Evolutionary conservation across 345 rosid genomes (phyloP).

Genomic region (Lagerstroemia speciosa): DNA sequence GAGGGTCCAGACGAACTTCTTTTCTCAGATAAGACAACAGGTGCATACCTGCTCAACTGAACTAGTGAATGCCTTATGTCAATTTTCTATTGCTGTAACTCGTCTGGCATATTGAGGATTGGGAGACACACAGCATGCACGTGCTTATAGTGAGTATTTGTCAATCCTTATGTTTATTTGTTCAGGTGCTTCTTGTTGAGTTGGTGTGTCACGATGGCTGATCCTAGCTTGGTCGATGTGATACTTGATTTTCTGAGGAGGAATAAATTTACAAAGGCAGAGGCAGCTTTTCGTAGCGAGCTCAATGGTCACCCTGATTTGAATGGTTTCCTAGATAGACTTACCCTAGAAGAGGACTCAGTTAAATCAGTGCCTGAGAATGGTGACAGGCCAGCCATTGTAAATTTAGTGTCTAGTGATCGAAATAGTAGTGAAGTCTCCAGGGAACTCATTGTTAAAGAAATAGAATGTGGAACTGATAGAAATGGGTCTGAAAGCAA

Average conservation of each 20-base stretch:
- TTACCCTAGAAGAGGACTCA: conserved; percentile 41
- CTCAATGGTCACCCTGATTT: conserved; percentile 57
- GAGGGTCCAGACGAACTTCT: background rate
- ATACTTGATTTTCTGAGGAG: conserved; percentile 73
- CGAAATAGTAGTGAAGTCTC: conserved; percentile 41
- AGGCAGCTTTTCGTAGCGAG: conserved; percentile 92
- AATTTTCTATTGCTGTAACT: background rate
- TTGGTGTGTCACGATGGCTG: conserved; percentile 46
- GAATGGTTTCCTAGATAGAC: conserved; percentile 62
- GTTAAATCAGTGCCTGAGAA: conserved; percentile 32
- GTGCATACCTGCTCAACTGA: background rate
- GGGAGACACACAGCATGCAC: background rate
- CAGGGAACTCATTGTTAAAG: conserved; percentile 80
- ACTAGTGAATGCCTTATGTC: background rate
- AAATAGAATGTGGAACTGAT: conserved; percentile 63
- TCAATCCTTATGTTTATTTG: background rate
- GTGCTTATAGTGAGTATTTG: background rate
- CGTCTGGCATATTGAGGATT: background rate
- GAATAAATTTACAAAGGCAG: conserved; percentile 78
- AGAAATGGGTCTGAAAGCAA: conserved; percentile 54
- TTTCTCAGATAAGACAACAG: background rate
- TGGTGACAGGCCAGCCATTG: conserved; percentile 16
- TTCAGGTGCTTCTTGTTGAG: conserved; percentile 12
- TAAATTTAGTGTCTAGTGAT: conserved; percentile 30
- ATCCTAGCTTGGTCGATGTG: conserved; percentile 52